A percentile compares a stretch with the other conserved stretches of the same genome.
These are phyloP conservation scores for Cryptococcus neoformans DNA, from an alignment of 1,284 basidiomycete genomes.

Conservation along the genomic window DNA sequence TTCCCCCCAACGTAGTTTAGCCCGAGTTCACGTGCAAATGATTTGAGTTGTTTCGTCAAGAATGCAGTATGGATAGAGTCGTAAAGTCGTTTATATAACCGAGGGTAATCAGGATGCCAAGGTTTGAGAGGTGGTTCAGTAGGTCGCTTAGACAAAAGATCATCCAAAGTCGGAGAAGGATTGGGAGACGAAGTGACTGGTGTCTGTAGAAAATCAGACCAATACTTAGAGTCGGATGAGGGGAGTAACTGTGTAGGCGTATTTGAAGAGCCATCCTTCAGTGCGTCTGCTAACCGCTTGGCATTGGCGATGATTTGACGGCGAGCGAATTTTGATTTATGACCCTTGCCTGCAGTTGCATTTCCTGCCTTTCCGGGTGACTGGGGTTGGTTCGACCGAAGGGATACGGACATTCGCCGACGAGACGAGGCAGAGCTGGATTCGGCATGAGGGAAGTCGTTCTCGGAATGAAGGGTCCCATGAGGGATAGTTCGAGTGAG, in stretches of 20 bases:
- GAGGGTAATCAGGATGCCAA: conserved; percentile 9
- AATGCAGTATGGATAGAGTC: conserved; percentile 14
- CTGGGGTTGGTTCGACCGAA: not conserved
- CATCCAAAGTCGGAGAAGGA: conserved; percentile 8
- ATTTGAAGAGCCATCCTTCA: conserved; percentile 1
- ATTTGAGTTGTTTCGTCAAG: conserved; percentile 5
- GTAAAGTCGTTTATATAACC: conserved; percentile 6
- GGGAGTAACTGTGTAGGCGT: not conserved
- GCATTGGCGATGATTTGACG: conserved; percentile 8
- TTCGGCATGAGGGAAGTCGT: conserved; percentile 11
- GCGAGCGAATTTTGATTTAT: not conserved
- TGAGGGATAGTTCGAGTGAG: not conserved
- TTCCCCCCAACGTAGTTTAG: not conserved
- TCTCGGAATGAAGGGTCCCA: not conserved
- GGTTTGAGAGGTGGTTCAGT: conserved; percentile 6
- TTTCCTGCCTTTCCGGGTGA: not conserved
- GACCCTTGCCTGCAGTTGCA: not conserved
- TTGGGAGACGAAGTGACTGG: not conserved
- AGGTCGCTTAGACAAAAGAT: conserved; percentile 7
- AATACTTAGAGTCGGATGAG: not conserved
- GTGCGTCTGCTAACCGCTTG: conserved; percentile 5
- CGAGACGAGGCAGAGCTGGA: conserved; percentile 15
- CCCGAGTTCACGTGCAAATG: conserved; percentile 4
- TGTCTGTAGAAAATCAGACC: not conserved
- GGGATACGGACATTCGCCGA: conserved; percentile 1